phyloP scores from a whole-genome alignment of 805 yeast species.

The Candida manassasensis region DNA sequence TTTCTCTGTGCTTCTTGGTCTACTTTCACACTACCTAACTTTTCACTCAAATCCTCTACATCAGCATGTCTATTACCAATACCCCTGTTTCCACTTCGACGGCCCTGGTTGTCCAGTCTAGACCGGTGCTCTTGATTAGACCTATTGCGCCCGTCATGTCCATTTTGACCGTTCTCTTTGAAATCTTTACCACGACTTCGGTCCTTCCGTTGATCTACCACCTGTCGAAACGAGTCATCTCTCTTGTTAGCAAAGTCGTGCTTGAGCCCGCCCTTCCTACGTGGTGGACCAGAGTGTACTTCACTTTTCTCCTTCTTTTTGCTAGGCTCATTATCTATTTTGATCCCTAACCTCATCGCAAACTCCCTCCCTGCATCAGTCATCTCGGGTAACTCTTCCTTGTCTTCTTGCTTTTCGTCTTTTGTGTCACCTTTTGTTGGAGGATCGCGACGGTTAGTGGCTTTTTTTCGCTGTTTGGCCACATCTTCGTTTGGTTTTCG shows the following conservation, averaged over 20 bases:
- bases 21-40: not conserved
- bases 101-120: not conserved
- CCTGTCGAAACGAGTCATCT: not conserved
- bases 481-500: too few relatives aligned
- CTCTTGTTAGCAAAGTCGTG: not conserved
- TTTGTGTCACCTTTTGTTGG: too few relatives aligned
- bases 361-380: conserved; percentile 15
- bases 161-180: not conserved
- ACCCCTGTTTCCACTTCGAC: not conserved
- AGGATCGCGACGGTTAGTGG: too few relatives aligned
- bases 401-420: too few relatives aligned
- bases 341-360: conserved; percentile 12
- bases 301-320: not conserved
- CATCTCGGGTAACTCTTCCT: conserved; percentile 9
- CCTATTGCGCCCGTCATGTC: not conserved
- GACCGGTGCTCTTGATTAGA: not conserved
- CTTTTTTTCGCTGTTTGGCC: too few relatives aligned
- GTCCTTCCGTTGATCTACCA: not conserved
- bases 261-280: not conserved
- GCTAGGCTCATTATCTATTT: not conserved
- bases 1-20: conserved; percentile 1
- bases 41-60: conserved; percentile 11
- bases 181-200: not conserved
- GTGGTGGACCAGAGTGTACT: not conserved
- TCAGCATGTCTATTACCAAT: not conserved